Conservation (phyloP, 2,329 filamentous ascomycete genomes). For the Pseudopithomyces chartarum region DNA sequence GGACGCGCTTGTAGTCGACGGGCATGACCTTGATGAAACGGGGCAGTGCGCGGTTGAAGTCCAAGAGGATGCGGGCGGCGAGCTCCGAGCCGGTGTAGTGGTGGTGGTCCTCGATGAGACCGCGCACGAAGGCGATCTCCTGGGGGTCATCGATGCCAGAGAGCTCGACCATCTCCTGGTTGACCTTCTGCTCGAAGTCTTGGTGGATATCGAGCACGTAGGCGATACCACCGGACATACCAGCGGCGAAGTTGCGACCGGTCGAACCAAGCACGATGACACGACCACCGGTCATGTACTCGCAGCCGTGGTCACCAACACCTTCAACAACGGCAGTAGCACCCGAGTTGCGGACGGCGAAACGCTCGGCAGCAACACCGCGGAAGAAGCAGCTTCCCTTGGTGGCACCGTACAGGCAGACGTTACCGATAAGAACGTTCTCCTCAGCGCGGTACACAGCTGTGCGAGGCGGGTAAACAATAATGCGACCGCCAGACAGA, state of each 20-base stretch:
- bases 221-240: constrained; percentile 98
- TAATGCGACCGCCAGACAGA: constrained; percentile 87
- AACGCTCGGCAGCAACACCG: constrained; percentile 93
- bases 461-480: constrained; percentile 88
- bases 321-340: constrained; percentile 96
- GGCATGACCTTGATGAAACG: constrained; percentile 94
- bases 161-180: constrained; percentile 96
- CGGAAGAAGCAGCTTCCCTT: constrained; percentile 94
- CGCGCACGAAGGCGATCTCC: constrained; percentile 88
- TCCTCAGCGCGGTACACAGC: constrained; percentile 96
- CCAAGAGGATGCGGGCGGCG: constrained; percentile 88
- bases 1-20: constrained; percentile 93
- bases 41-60: constrained; percentile 88
- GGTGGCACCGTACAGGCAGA: constrained; percentile 93
- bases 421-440: constrained; percentile 91
- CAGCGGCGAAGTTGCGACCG: constrained; percentile 95
- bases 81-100: constrained; percentile 97
- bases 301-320: constrained; percentile 93
- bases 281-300: constrained; percentile 98
- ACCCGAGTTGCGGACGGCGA: constrained; percentile 95
- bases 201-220: constrained; percentile 89
- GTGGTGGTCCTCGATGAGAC: constrained; percentile 94
- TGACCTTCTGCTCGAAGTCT: constrained; percentile 92
- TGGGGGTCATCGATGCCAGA: constrained; percentile 80
- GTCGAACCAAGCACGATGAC: constrained; percentile 85